Evolutionary conservation across 306 rosid genomes (phyloP).

Genomic region (Citrullus colocynthis): DNA sequence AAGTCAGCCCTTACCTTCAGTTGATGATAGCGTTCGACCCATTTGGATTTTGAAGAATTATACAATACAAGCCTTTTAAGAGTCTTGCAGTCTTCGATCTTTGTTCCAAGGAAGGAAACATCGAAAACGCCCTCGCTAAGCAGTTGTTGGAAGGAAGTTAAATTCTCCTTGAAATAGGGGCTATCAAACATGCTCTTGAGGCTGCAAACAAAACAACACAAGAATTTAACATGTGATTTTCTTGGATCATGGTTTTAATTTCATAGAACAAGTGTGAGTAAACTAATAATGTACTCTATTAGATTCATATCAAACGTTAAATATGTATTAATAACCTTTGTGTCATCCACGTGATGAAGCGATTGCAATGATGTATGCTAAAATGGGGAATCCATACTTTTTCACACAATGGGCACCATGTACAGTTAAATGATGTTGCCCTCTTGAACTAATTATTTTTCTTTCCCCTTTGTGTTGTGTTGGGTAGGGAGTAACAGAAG

Average conservation of each 20-base stretch:
- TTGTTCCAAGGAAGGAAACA: slow-evolving; percentile 47
- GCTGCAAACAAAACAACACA: slow-evolving; percentile 46
- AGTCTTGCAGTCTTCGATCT: slow-evolving; percentile 76
- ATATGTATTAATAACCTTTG: neutral
- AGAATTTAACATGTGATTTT: slow-evolving; percentile 13
- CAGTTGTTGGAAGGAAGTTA: slow-evolving; percentile 77
- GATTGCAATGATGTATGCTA: neutral
- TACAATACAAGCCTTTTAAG: slow-evolving; percentile 57
- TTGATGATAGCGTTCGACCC: slow-evolving; percentile 63
- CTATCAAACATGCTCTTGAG: slow-evolving; percentile 57
- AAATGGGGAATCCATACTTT: neutral
- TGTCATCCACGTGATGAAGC: neutral
- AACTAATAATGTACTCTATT: neutral
- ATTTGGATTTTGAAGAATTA: slow-evolving; percentile 52
- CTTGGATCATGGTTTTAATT: neutral
- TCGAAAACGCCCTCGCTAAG: slow-evolving; percentile 82
- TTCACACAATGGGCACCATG: neutral
- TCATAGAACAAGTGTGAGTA: neutral
- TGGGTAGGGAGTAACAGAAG: neutral
- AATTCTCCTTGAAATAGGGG: slow-evolving; percentile 73
- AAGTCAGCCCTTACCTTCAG: slow-evolving; percentile 47
- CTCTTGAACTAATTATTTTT: neutral
- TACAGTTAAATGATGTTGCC: neutral
- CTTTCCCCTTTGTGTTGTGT: neutral
- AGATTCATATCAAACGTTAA: neutral